Percentiles rank a stretch among this genome's conserved stretches.
Conservation (phyloP, 371 early-diverging fungal species). For the Thermomucor indicae-seudaticae region DNA sequence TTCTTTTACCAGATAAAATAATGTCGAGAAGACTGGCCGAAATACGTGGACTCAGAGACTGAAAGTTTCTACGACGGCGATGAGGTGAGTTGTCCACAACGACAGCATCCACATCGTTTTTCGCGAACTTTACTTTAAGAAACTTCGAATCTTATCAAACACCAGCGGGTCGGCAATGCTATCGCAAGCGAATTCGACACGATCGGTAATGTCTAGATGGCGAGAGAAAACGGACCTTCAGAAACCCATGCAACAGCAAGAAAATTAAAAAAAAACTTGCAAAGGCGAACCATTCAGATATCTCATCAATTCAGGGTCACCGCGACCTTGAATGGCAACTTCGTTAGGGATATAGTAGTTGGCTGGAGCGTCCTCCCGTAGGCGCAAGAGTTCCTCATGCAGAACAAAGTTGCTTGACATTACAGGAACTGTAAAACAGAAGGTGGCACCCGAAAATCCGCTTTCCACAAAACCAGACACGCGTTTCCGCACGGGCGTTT, state of each 20-base stretch:
- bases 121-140: conserved; percentile 59
- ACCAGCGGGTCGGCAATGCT: conserved; percentile 48
- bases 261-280: too few relatives aligned
- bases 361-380: conserved; percentile 58
- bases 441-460: not conserved
- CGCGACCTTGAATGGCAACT: conserved; percentile 53
- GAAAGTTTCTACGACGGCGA: conserved; percentile 33
- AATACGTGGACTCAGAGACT: conserved; percentile 27
- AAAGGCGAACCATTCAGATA: conserved; percentile 49
- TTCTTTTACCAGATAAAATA: conserved; percentile 54
- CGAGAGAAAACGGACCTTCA: not conserved
- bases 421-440: not conserved
- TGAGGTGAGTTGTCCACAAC: too few relatives aligned
- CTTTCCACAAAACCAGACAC: not conserved
- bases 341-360: conserved; percentile 54
- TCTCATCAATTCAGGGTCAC: conserved; percentile 46
- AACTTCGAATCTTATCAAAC: conserved; percentile 66
- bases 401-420: conserved; percentile 43
- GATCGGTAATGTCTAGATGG: conserved; percentile 55
- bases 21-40: conserved; percentile 51
- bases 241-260: not conserved
- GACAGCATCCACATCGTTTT: not conserved
- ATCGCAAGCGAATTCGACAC: conserved; percentile 54
- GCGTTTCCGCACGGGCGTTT: too few relatives aligned
- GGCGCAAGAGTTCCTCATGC: conserved; percentile 67